Evolutionary conservation across 306 rosid genomes (phyloP), one percentile per base, ranked within the genome.

Genomic region (Oxytropis ochrocephala): DNA sequence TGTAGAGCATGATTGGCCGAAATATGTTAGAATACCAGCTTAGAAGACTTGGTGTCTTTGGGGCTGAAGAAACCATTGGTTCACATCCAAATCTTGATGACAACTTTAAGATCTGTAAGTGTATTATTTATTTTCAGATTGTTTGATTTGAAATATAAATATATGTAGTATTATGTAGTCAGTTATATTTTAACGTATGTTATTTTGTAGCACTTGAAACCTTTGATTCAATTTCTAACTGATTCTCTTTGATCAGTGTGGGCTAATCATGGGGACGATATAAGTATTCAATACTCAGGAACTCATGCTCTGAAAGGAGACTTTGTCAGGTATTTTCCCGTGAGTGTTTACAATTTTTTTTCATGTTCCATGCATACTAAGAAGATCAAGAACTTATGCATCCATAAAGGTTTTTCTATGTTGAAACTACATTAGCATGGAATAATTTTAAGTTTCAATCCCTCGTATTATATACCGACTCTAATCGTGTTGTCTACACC

Each of bases 261-360:
- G 99, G 99, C 99, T 76, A 85, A 94, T 80, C 99, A 94, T 69
- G 99, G 99, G 58, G 99, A 94, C 84, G 99, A 94, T 74, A 36
- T 88, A 69, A 94, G 99, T 81, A 64, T 78, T 73, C 99, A 94
- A 63, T 94, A 94, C 81, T 90, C 97, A 29, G 99, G 99, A 65
- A 94, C 99, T 76, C 86, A 87, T 78, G 97, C 98, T 67, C 84
- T 90, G 75, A 94, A 94, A 84, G 97, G 98, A 70, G 98, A 94
- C 86, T 94, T 90, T 78, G 90, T 84, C 68, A 88, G 98, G 98
- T 90, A 91, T 60, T 64, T 68, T 43, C 64, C 38, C 54, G 42
- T 38, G 43, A 81, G 69, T 78, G 65, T 81, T 64, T 54, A 21
- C 27, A 41, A 51, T 50, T 19, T 27, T 47, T 47, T 8, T 68